Percentiles rank a stretch among this genome's conserved stretches.
phyloP scores from a whole-genome alignment of 495 filamentous ascomycete species.

The Hypomontagnella submonticulosa region DNA sequence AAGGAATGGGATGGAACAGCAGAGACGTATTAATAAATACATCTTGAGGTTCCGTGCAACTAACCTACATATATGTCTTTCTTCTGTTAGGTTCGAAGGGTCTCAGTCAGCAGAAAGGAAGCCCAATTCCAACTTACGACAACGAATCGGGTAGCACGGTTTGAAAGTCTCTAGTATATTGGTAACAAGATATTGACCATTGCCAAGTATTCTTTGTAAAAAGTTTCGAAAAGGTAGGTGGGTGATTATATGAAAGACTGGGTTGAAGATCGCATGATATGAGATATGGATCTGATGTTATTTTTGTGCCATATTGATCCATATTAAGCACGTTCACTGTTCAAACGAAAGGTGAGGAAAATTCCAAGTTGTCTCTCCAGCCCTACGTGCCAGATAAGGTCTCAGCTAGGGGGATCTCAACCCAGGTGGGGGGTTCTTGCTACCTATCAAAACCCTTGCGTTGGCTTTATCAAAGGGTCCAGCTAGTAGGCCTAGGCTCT shows the following conservation, averaged over 20 bases:
- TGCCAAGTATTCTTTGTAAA: neutral
- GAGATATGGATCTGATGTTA: no score
- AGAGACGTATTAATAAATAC: neutral
- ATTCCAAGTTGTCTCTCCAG: slow-evolving; percentile 14
- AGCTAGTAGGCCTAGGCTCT: slow-evolving; percentile 30
- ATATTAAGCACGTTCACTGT: neutral
- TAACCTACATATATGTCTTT: slow-evolving; percentile 2
- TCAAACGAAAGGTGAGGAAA: no score
- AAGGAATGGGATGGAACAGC: neutral
- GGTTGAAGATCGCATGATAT: no score
- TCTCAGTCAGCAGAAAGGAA: slow-evolving; percentile 24
- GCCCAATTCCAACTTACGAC: neutral
- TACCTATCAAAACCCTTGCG: slow-evolving; percentile 22
- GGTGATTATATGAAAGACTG: no score
- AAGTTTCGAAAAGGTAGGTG: neutral
- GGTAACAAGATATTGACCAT: neutral
- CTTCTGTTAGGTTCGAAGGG: slow-evolving; percentile 25
- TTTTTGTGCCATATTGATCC: no score
- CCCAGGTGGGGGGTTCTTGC: slow-evolving; percentile 15
- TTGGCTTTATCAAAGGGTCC: slow-evolving; percentile 16
- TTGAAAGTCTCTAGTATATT: no score
- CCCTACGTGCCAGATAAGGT: slow-evolving; percentile 32
- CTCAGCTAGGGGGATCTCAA: slow-evolving; percentile 35
- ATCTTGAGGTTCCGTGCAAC: slow-evolving; percentile 43
- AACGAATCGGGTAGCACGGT: neutral